phyloP scores from a whole-genome alignment of 768 basidiomycete species.

The Psilocybe sp. region DNA sequence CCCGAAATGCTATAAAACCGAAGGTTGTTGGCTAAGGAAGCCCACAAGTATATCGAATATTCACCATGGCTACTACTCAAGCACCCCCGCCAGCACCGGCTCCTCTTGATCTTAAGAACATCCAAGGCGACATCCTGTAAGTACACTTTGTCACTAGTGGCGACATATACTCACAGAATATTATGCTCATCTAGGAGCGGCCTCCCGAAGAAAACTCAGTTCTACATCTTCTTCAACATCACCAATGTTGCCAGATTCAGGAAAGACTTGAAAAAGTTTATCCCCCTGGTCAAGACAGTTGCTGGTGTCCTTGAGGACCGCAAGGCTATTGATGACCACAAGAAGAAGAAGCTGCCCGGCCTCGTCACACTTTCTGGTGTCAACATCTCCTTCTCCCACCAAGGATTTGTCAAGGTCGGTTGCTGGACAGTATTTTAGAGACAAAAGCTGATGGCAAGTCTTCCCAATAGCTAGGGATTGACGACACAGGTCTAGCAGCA shows the following conservation, averaged over 20 bases:
- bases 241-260: conserved; percentile 39
- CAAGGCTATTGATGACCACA: conserved; percentile 34
- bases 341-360: conserved; percentile 17
- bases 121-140: conserved; percentile 49
- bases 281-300: conserved; percentile 44
- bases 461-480: conserved; percentile 34
- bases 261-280: conserved; percentile 34
- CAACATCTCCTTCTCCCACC: conserved; percentile 53
- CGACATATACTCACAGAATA: neutral
- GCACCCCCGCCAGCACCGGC: neutral
- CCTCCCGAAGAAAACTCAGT: conserved; percentile 51
- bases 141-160: conserved; percentile 7
- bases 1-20: no score
- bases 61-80: conserved; percentile 6
- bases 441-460: neutral
- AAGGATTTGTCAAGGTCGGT: conserved; percentile 40
- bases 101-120: conserved; percentile 35
- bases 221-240: conserved; percentile 52
- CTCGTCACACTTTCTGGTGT: conserved; percentile 41
- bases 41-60: neutral
- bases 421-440: neutral
- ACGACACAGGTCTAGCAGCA: conserved; percentile 35
- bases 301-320: conserved; percentile 38
- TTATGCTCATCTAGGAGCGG: conserved; percentile 36
- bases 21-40: no score